Evolutionary conservation across 2,329 filamentous ascomycete species (phyloP).

Genomic region (Colletotrichum zoysiae): DNA sequence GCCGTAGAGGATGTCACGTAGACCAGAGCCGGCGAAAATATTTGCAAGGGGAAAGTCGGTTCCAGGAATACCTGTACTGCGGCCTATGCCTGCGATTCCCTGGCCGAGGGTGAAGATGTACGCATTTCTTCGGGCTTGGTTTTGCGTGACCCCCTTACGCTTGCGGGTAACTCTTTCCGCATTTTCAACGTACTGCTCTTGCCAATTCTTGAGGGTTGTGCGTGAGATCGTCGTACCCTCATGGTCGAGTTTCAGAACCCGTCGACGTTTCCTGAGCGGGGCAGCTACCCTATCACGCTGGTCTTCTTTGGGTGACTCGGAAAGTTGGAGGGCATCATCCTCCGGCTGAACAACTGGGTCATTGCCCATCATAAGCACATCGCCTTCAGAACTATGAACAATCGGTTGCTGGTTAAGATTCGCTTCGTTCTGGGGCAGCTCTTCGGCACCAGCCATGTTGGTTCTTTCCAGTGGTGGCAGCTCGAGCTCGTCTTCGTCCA

Average conservation of each 20-base stretch:
- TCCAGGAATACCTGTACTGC: slow-evolving; percentile 47
- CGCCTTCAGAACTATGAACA: neutral
- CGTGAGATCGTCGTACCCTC: slow-evolving; percentile 9
- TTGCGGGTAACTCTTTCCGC: slow-evolving; percentile 49
- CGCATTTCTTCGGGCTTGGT: slow-evolving; percentile 58
- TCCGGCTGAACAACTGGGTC: neutral
- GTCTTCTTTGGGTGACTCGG: neutral
- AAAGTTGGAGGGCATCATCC: neutral
- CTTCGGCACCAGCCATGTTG: slow-evolving; percentile 27
- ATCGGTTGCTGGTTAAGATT: neutral
- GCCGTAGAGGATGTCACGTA: slow-evolving; percentile 56
- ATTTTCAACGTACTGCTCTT: slow-evolving; percentile 54
- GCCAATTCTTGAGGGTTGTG: slow-evolving; percentile 50
- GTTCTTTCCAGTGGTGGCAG: slow-evolving; percentile 56
- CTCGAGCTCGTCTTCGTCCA: slow-evolving; percentile 57
- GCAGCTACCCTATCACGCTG: neutral
- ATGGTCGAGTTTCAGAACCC: slow-evolving; percentile 4
- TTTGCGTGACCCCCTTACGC: slow-evolving; percentile 44
- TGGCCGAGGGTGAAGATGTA: slow-evolving; percentile 55
- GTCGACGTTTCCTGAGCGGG: slow-evolving; percentile 12
- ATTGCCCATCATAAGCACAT: slow-evolving; percentile 10
- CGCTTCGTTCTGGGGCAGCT: slow-evolving; percentile 35
- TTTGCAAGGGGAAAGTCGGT: slow-evolving; percentile 59
- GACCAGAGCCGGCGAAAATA: slow-evolving; percentile 59
- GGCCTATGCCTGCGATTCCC: slow-evolving; percentile 54